Evolutionary conservation across 768 basidiomycete genomes (phyloP).

Genomic region (Amyloporia xantha): DNA sequence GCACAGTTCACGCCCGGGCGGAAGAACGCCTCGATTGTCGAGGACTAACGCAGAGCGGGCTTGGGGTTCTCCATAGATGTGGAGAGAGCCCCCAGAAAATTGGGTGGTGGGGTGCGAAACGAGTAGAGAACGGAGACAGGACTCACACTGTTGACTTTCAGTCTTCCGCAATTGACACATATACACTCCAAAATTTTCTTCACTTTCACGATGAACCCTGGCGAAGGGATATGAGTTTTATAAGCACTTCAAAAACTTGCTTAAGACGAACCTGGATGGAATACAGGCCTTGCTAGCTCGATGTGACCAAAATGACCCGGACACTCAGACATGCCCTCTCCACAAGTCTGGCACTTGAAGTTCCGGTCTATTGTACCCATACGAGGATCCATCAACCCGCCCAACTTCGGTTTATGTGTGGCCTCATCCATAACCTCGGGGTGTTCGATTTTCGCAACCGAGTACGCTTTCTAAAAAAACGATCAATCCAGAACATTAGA

Average conservation of each 20-base stretch:
- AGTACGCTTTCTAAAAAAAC: constrained; percentile 84
- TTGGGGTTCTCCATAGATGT: constrained; percentile 89
- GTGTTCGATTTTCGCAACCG: constrained; percentile 96
- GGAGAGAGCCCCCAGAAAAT: constrained; percentile 99
- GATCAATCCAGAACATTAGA: constrained; percentile 1
- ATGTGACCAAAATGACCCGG: constrained; percentile 99
- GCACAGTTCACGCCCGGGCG: constrained; percentile 67
- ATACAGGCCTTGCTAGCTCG: constrained; percentile 94
- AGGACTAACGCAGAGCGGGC: constrained; percentile 75
- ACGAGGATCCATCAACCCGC: constrained; percentile 95
- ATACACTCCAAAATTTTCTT: constrained; percentile 99
- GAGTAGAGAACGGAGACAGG: constrained; percentile 72
- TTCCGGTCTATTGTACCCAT: constrained; percentile 98
- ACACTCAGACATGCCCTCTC: constrained; percentile 99
- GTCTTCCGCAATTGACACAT: constrained; percentile 96
- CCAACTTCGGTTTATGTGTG: constrained; percentile 82
- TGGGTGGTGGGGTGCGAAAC: constrained; percentile 89
- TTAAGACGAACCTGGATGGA: constrained; percentile 73
- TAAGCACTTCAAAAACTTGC: background rate
- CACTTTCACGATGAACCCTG: constrained; percentile 96
- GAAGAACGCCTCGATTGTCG: constrained; percentile 81
- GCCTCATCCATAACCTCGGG: constrained; percentile 98
- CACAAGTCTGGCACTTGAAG: constrained; percentile 99
- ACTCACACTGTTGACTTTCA: constrained; percentile 98
- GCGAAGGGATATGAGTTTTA: background rate